Evolutionary conservation across 768 basidiomycete species (phyloP), one percentile per base, ranked within the genome.

Genomic region (Coprinellus aureogranulatus): DNA sequence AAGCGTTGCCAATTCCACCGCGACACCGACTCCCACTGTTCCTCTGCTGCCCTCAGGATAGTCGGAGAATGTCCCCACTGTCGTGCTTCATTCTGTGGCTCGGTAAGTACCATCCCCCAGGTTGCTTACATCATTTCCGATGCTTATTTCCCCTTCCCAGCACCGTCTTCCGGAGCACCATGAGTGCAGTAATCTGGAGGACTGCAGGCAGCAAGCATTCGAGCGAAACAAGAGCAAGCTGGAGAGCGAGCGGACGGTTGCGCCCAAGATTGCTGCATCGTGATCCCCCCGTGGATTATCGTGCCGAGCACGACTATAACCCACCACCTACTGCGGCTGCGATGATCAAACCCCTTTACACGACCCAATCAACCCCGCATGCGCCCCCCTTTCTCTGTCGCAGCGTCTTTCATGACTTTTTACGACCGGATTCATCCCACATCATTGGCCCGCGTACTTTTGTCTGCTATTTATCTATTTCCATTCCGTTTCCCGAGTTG

Each of bases 151-250:
- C 58, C 23, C 63, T 28, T n/a, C n/a, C 26, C 55, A 94, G 89
- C 93, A 94, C 68, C 89, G 92, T 59, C 80, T 95, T 61, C 92
- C 93, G 6, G 93, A 94, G 69, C 90, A 91, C 64, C 92, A 95
- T 70, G 81, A 81, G 55, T 95, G 92, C 76, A 81, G 83, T 62
- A 88, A 92, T 60, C 76, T 95, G 60, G 87, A 90, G 68, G 87
- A 87, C 70, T 94, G 92, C 75, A 79, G 88, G 61, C 88, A 92
- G 70, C 88, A 91, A 72, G 92, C 92, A 20, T 94, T 93, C 68
- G 85, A 92, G 62, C 81, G 83, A 67, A 94, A 94, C 79, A 93
- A 94, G 84, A 80, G 76, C 53, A 90, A 90, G 75, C 76, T 94
- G 57, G 92, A 93, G 80, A 86, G 86, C 64, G 92, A 94, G 74